Evolutionary conservation across 2,329 filamentous ascomycete genomes (phyloP).

Genomic region (Fusarium sp.): DNA sequence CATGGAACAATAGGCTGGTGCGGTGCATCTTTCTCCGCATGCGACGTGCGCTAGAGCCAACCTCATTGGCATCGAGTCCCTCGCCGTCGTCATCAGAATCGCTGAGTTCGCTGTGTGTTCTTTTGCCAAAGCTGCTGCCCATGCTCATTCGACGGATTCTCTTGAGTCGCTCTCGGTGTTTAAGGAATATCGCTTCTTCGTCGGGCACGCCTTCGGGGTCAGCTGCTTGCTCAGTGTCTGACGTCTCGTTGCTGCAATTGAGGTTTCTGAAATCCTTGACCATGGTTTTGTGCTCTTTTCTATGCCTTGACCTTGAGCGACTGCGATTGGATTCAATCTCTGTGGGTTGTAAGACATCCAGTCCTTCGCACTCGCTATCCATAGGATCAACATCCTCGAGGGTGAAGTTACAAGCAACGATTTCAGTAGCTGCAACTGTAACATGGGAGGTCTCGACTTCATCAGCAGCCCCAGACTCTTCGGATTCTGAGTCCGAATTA

Average conservation of each 20-base stretch:
- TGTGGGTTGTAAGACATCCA: constrained; percentile 57
- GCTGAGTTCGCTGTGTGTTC: constrained; percentile 65
- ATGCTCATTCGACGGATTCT: constrained; percentile 61
- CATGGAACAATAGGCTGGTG: constrained; percentile 60
- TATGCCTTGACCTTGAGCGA: constrained; percentile 53
- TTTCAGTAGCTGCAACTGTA: constrained; percentile 28
- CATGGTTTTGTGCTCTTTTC: constrained; percentile 56
- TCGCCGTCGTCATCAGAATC: constrained; percentile 60
- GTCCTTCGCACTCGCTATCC: constrained; percentile 58
- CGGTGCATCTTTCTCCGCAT: constrained; percentile 60
- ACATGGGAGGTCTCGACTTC: constrained; percentile 40
- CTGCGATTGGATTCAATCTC: constrained; percentile 61
- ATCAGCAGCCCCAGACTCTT: constrained; percentile 40
- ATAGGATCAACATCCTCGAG: constrained; percentile 62
- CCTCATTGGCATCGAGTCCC: constrained; percentile 55
- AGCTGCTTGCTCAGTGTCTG: constrained; percentile 52
- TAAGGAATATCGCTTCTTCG: constrained; percentile 53
- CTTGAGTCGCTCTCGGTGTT: constrained; percentile 56
- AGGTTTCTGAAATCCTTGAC: constrained; percentile 59
- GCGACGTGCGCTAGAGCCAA: constrained; percentile 61
- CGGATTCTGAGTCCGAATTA: constrained; percentile 39
- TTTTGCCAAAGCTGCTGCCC: constrained; percentile 66
- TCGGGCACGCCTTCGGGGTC: constrained; percentile 52
- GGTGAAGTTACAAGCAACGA: constrained; percentile 49
- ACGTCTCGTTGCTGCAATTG: constrained; percentile 56